phyloP scores from a whole-genome alignment of 2,329 filamentous ascomycete species.

The Ramularia endophylla region DNA sequence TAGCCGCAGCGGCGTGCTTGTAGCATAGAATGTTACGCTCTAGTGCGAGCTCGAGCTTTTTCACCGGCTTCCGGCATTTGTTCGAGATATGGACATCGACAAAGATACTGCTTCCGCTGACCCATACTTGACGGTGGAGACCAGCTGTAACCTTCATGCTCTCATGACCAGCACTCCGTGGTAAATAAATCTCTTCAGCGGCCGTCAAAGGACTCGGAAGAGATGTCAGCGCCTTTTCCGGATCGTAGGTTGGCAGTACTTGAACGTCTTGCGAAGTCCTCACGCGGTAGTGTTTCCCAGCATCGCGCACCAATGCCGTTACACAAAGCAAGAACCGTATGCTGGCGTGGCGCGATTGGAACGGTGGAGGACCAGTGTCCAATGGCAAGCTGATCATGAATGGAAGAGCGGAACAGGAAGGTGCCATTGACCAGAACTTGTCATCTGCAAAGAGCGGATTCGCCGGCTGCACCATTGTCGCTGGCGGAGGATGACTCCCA shows the following conservation, averaged over 20 bases:
- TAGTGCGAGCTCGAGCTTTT: constrained; percentile 46
- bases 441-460: constrained; percentile 33
- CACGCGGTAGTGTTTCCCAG: constrained; percentile 45
- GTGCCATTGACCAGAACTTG: constrained; percentile 45
- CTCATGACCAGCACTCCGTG: constrained; percentile 37
- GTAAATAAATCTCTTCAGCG: constrained; percentile 41
- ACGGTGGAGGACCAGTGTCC: constrained; percentile 50
- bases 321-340: constrained; percentile 47
- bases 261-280: constrained; percentile 45
- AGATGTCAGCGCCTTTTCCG: constrained; percentile 50
- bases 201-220: constrained; percentile 48
- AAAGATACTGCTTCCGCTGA: constrained; percentile 51
- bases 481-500: constrained; percentile 44
- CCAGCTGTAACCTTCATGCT: constrained; percentile 47
- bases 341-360: constrained; percentile 45
- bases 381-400: constrained; percentile 50
- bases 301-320: constrained; percentile 43
- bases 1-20: constrained; percentile 45
- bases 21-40: constrained; percentile 48
- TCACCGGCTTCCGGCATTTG: constrained; percentile 44
- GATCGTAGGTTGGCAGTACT: constrained; percentile 51
- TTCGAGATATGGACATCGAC: constrained; percentile 50
- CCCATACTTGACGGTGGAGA: constrained; percentile 53
- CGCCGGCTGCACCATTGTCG: constrained; percentile 43
- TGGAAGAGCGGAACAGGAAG: constrained; percentile 43